Evolutionary conservation across 768 basidiomycete genomes (phyloP).

Genomic region (Mycena amicta): DNA sequence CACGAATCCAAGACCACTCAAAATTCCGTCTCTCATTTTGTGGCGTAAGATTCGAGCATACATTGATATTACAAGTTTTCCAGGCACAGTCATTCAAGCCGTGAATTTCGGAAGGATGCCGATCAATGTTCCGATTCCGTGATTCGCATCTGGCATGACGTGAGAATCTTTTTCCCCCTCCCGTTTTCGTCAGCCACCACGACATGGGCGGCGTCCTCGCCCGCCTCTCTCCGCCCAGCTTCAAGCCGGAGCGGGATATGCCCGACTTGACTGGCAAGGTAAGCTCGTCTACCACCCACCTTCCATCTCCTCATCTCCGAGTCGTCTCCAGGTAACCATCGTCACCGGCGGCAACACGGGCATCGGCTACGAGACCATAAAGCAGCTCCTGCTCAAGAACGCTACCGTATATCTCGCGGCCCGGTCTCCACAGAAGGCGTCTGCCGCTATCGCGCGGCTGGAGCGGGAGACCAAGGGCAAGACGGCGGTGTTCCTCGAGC

Average conservation of each 20-base stretch:
- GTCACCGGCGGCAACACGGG: constrained; percentile 23
- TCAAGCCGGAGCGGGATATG: constrained; percentile 11
- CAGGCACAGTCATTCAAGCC: no score
- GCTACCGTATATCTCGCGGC: constrained; percentile 36
- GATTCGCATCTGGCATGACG: no score
- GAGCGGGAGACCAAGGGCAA: constrained; percentile 7
- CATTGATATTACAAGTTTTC: no score
- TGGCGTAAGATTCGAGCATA: no score
- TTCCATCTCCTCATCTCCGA: no score
- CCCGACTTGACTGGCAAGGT: constrained; percentile 27
- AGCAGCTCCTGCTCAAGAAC: constrained; percentile 30
- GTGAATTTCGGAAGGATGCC: no score
- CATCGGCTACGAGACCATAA: constrained; percentile 26
- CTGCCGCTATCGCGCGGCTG: constrained; percentile 28
- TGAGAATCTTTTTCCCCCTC: no score
- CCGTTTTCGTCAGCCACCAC: no score
- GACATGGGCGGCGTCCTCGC: neutral
- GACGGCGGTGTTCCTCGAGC: constrained; percentile 33
- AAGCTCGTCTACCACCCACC: neutral
- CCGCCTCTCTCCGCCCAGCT: neutral
- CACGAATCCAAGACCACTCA: no score
- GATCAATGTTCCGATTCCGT: no score
- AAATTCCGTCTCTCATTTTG: no score
- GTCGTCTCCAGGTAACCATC: constrained; percentile 3
- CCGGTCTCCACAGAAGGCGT: constrained; percentile 25